Evolutionary conservation across 192 early-diverging fungal species (phyloP), one percentile per base, ranked within the genome.

Genomic region (Gryganskiella cystojenkinii): DNA sequence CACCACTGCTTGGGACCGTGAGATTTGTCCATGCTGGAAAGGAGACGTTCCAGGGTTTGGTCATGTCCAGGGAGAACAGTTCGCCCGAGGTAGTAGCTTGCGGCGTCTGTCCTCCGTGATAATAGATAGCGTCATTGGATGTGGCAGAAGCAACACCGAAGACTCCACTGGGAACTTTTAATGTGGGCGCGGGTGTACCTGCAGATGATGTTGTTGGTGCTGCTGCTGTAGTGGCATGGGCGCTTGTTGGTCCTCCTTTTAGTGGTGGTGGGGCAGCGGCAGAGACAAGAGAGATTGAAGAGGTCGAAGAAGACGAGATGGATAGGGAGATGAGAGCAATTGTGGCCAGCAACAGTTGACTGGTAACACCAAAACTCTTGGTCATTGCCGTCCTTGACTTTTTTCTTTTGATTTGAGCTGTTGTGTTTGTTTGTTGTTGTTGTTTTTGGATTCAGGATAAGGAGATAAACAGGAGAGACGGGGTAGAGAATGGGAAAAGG

Each of bases 1-100:
- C 5, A 22, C 51, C 51, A 19, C 40, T 14, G 13, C 25, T 42
- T 0, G 69, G 30, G 2, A 28, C 56, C 1, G 71, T 74, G 25
- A 76, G 47, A 5, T 76, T 76, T 14, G 42, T 58, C 73, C 73
- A 76, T 1, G 60, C 60, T 27, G 73, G 73, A 2, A 2, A 15
- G 4, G 58, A 63, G 24, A 61, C 62, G 9, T 14, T 3, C 73
- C 73, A 76, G 1, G 52, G 20, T 37, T 51, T 30, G 31, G 73
- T 67, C 20, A 56, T 46, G 35, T 76, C 73, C 1, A 76, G 44
- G 9, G 73, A 33, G 24, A 63, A 57, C 6, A 76, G 54, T 33
- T 76, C 73, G 47, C 49, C 33, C 4, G 73, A 68, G n/a, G 35
- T 63, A 76, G 4, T 50, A 34, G n/a, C 50, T 13, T 0, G 25